Conservation (phyloP, 2,329 filamentous ascomycete genomes). For the Botrytis deweyae region DNA sequence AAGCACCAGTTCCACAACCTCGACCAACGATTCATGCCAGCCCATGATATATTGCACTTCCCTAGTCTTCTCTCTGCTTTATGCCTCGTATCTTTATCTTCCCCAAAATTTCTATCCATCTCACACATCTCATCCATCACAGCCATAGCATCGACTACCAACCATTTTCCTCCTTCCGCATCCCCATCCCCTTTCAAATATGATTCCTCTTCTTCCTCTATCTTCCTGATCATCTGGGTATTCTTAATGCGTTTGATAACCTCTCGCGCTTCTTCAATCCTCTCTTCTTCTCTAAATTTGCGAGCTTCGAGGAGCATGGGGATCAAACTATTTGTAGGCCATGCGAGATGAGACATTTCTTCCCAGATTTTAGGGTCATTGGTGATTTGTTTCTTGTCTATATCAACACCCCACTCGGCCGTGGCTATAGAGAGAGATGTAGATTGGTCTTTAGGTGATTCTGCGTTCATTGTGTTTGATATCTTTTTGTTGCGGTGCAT, state of each 20-base stretch:
- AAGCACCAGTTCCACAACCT: background rate
- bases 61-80: too few species aligned
- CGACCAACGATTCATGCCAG: background rate
- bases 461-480: background rate
- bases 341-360: background rate
- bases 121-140: background rate
- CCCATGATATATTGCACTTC: background rate
- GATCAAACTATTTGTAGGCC: background rate
- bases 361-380: background rate
- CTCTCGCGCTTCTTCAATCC: background rate
- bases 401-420: fast-evolving
- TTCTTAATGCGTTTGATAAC: background rate
- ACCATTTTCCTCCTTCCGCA: background rate
- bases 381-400: background rate
- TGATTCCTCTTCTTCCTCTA: background rate
- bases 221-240: background rate
- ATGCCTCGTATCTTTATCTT: background rate
- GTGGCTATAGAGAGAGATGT: fast-evolving
- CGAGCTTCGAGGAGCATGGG: background rate
- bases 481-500: background rate
- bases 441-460: background rate
- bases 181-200: background rate
- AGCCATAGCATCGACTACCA: background rate
- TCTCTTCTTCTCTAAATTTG: background rate
- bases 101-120: background rate